Evolutionary conservation across 805 yeast genomes (phyloP).

Genomic region (Citeromyces nyonsensis): DNA sequence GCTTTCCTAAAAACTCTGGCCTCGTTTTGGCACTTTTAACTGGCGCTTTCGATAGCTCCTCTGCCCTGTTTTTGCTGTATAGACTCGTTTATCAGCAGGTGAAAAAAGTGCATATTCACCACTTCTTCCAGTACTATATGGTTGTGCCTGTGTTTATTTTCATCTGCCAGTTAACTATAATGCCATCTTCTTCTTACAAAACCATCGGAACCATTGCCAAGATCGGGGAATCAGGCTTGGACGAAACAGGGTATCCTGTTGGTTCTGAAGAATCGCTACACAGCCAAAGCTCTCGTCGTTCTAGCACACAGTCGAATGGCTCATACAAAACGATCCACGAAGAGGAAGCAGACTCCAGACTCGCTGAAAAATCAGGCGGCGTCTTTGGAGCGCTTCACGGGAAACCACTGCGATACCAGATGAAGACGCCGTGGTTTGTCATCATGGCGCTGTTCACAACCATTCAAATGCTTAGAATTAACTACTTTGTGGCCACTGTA

Average conservation of each 20-base stretch:
- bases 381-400: conserved; percentile 74
- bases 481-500: conserved; percentile 85
- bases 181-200: conserved; percentile 71
- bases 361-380: conserved; percentile 41
- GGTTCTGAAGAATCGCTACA: conserved; percentile 21
- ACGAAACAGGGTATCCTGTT: conserved; percentile 49
- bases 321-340: conserved; percentile 48
- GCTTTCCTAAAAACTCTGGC: conserved; percentile 75
- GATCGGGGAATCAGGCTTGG: conserved; percentile 57
- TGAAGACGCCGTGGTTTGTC: conserved; percentile 55
- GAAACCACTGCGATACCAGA: conserved; percentile 19
- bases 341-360: conserved; percentile 43
- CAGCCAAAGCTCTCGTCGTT: conserved; percentile 1
- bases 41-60: conserved; percentile 88
- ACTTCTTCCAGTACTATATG: conserved; percentile 54
- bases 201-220: conserved; percentile 55
- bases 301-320: conserved; percentile 19
- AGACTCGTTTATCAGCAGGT: conserved; percentile 42
- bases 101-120: conserved; percentile 23
- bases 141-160: conserved; percentile 69
- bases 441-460: conserved; percentile 70
- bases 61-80: conserved; percentile 74
- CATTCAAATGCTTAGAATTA: conserved; percentile 81
- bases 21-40: conserved; percentile 68
- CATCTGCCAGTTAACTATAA: conserved; percentile 55